Percentiles rank a stretch among this genome's conserved stretches.
Evolutionary conservation across 805 yeast genomes (phyloP).

Genomic region (Barnettozyma californica): DNA sequence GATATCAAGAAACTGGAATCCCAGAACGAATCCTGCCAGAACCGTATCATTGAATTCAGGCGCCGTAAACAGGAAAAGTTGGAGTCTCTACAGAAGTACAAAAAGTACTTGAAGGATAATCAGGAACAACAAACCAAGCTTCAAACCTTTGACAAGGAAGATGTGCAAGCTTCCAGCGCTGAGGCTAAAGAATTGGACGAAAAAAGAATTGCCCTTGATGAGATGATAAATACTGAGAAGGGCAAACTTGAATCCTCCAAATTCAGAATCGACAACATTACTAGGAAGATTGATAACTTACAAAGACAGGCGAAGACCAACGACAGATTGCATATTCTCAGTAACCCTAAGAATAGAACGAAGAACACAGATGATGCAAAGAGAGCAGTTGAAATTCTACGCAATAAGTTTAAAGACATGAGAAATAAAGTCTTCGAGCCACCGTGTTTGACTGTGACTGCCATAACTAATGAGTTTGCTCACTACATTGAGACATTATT

Average conservation of each 20-base stretch:
- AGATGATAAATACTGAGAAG: slow-evolving; percentile 38
- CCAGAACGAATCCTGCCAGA: background rate
- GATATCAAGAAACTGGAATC: background rate
- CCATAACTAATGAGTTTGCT: slow-evolving; percentile 44
- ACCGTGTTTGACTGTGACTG: slow-evolving; percentile 60
- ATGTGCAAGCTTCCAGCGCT: slow-evolving; percentile 15
- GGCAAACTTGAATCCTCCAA: slow-evolving; percentile 34
- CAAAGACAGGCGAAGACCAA: slow-evolving; percentile 36
- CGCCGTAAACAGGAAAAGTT: slow-evolving; percentile 5
- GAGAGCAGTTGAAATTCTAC: slow-evolving; percentile 37
- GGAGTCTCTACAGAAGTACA: background rate
- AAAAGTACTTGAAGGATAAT: slow-evolving; percentile 10
- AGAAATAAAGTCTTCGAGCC: slow-evolving; percentile 57
- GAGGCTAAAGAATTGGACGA: slow-evolving; percentile 24
- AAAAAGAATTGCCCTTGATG: slow-evolving; percentile 28
- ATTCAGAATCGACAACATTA: slow-evolving; percentile 28
- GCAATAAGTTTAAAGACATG: slow-evolving; percentile 32
- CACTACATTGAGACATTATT: slow-evolving; percentile 54
- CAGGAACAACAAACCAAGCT: slow-evolving; percentile 17
- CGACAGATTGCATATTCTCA: slow-evolving; percentile 48
- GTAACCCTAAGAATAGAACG: slow-evolving; percentile 17
- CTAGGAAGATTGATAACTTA: slow-evolving; percentile 27
- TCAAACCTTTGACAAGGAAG: slow-evolving; percentile 15
- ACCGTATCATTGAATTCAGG: background rate
- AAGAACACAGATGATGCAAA: slow-evolving; percentile 15